Evolutionary conservation across 2,329 filamentous ascomycete species (phyloP).

Genomic region (Paecilomyces niveus): DNA sequence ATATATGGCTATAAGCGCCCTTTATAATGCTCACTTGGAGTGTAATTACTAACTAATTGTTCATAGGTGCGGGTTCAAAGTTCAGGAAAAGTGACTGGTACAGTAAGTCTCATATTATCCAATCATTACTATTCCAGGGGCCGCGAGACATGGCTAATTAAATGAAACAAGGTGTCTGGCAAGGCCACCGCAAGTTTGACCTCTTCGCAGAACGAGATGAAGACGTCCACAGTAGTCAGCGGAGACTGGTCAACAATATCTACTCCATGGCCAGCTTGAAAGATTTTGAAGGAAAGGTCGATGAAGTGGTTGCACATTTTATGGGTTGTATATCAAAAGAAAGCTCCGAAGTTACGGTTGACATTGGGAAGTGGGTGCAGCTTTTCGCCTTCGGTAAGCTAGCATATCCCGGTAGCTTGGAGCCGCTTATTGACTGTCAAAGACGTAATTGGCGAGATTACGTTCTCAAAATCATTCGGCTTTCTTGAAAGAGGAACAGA

Average conservation of each 20-base stretch:
- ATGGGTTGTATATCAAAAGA: conserved; percentile 22
- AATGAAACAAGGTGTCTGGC: conserved; percentile 17
- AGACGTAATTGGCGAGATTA: conserved; percentile 38
- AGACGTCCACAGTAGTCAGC: conserved; percentile 26
- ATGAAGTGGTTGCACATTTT: conserved; percentile 29
- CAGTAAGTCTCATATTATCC: not conserved
- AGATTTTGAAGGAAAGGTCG: conserved; percentile 33
- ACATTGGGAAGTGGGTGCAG: conserved; percentile 3
- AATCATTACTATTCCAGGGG: not conserved
- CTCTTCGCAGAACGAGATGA: conserved; percentile 34
- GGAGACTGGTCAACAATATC: conserved; percentile 24
- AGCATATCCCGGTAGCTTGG: conserved; percentile 10
- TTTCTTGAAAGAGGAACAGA: conserved; percentile 28
- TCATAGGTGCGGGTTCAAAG: conserved; percentile 27
- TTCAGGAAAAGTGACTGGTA: conserved; percentile 39
- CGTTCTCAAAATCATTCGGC: conserved; percentile 30
- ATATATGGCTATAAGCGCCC: no score
- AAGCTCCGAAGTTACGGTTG: not conserved
- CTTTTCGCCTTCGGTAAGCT: conserved; percentile 5
- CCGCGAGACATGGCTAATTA: not conserved
- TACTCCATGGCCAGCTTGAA: conserved; percentile 33
- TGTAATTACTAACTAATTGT: not conserved
- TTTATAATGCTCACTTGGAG: no score
- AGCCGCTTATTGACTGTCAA: conserved; percentile 7
- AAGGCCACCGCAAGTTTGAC: conserved; percentile 31